A percentile compares a stretch with the other conserved stretches of the same genome.
These are phyloP conservation scores for Larix kaempferi DNA, from an alignment of 75 land plant genomes.

Conservation along the genomic window DNA sequence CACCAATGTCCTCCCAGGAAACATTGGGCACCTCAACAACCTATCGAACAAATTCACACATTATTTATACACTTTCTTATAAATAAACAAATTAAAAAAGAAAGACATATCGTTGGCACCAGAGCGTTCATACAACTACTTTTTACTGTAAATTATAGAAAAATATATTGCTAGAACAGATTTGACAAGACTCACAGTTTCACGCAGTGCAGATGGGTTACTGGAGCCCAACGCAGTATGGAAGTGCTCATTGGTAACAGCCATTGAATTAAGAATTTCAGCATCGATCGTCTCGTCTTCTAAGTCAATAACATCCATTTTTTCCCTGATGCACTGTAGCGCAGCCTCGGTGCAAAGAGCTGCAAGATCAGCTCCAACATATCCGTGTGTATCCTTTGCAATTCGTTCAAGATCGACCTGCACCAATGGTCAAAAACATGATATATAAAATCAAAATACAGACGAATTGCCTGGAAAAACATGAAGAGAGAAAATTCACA, in stretches of 20 bases:
- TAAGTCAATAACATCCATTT: conserved; percentile 42
- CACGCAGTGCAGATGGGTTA: conserved; percentile 88
- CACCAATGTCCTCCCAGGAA: conserved; percentile 86
- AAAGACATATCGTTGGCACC: neutral
- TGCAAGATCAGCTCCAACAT: conserved; percentile 38
- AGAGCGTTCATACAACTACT: neutral
- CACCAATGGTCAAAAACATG: neutral
- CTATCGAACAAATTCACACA: conserved; percentile 14
- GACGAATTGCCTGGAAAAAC: neutral
- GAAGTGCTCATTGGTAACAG: conserved; percentile 82
- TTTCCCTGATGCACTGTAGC: conserved; percentile 33
- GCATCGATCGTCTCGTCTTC: conserved; percentile 38
- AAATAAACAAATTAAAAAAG: neutral
- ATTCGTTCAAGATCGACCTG: conserved; percentile 29
- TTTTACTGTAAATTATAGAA: neutral
- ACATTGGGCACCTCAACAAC: conserved; percentile 90
- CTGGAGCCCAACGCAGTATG: conserved; percentile 68
- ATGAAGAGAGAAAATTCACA: neutral
- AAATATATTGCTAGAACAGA: neutral
- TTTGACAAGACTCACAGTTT: conserved; percentile 52
- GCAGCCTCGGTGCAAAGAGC: conserved; percentile 43
- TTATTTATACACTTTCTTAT: neutral
- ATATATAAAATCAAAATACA: neutral
- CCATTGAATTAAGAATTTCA: conserved; percentile 74
- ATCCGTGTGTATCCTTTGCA: conserved; percentile 34